Evolutionary conservation across 176 grass and related monocot genomes (phyloP), one percentile per base, ranked within the genome.

Genomic region (Themeda triandra): DNA sequence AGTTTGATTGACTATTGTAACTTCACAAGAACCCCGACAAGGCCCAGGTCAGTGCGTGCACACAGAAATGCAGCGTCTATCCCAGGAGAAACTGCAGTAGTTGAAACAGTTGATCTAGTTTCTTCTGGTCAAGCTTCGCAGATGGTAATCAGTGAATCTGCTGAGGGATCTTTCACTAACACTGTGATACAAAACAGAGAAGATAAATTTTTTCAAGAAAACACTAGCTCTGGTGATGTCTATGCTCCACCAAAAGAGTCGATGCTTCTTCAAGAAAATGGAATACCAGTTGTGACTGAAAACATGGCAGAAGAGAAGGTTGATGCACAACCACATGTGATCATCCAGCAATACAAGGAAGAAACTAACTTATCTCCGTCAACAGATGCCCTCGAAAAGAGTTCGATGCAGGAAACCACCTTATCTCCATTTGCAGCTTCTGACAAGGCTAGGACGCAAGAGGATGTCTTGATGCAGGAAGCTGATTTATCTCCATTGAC

Each of bases 21-120:
- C 33, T 89, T 92, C 85, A 74, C 65, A 27, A 93, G 88, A 80
- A 80, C 88, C 6, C 93, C 93, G 30, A 98, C 81, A 4, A 93
- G 84, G 72, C 87, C 76, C 14, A 84, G 92, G 72, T 93, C 92
- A 71, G 28, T 85, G 36, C 49, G 87, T 63, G 35, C 66, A 59
- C 73, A 87, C 42, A 98, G 56, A 87, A 89, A 78, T 68, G 53
- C 70, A 32, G 19, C 41, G 65, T 25, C 54, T 53, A 18, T 66
- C 46, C 36, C 42, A 68, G 69, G 58, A 75, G 69, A 37, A 59
- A 37, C 15, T 49, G 37, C 69, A 76, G 73, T 82, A 54, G 56
- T 25, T 59, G 85, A 64, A 68, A 84, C 42, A 13, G 68, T n/a
- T 37, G 41, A 78, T 76, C 59, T 78, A 39, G 76, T 89, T 87